Evolutionary conservation across 768 basidiomycete genomes (phyloP).

Genomic region (Lactarius vividus): DNA sequence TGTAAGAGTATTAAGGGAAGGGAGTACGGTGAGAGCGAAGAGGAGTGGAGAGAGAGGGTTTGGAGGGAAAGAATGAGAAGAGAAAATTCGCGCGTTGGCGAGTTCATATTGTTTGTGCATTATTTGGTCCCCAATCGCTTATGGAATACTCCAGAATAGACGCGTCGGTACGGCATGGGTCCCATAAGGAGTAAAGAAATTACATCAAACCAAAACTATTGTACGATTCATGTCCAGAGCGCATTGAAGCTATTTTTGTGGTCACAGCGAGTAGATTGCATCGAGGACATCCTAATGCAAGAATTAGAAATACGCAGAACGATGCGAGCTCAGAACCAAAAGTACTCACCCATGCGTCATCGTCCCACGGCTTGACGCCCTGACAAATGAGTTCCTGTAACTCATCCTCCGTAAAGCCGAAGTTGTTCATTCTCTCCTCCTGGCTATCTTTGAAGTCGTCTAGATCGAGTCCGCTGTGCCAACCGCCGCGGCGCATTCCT

Average conservation of each 20-base stretch:
- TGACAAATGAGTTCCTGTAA: constrained; percentile 38
- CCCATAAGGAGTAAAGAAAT: background rate
- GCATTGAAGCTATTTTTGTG: background rate
- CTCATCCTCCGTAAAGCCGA: constrained; percentile 38
- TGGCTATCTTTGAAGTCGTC: constrained; percentile 13
- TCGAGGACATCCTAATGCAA: constrained; percentile 13
- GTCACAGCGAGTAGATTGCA: background rate
- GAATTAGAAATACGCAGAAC: background rate
- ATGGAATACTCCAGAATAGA: constrained; percentile 3
- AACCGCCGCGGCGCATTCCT: background rate
- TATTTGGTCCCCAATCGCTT: constrained; percentile 7
- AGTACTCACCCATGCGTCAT: constrained; percentile 41
- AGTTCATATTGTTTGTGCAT: constrained; percentile 3
- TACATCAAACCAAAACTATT: background rate
- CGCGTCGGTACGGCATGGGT: background rate
- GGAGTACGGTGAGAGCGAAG: constrained; percentile 19
- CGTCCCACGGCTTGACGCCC: constrained; percentile 47
- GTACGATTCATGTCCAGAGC: background rate
- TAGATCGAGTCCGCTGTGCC: constrained; percentile 9
- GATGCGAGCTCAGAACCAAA: background rate
- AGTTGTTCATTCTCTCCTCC: constrained; percentile 30
- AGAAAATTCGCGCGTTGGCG: background rate
- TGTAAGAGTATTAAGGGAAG: constrained; percentile 20
- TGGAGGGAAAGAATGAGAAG: background rate
- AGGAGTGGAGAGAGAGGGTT: constrained; percentile 18